Evolutionary conservation across 352 stramenopile species (phyloP).

Genomic region (Phytophthora syringae): DNA sequence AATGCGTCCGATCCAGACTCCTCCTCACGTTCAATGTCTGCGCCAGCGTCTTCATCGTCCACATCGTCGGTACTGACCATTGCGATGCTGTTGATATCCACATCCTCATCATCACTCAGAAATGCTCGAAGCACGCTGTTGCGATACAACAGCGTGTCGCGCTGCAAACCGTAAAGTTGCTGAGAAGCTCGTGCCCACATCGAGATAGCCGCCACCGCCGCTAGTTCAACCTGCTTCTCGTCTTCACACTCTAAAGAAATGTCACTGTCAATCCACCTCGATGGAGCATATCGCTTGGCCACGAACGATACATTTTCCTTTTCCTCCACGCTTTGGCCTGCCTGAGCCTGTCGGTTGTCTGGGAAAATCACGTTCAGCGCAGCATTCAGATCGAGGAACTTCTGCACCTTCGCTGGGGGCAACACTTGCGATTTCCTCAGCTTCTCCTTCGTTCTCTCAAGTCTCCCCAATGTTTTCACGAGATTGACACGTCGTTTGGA

Average conservation of each 20-base stretch:
- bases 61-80: background rate
- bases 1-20: constrained; percentile 13
- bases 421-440: constrained; percentile 50
- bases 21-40: constrained; percentile 6
- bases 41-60: constrained; percentile 8
- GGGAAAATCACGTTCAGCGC: constrained; percentile 42
- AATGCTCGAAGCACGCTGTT: constrained; percentile 37
- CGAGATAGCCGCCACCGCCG: constrained; percentile 27
- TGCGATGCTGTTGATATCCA: constrained; percentile 5
- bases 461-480: constrained; percentile 51
- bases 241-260: constrained; percentile 16
- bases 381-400: constrained; percentile 31
- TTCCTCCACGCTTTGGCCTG: constrained; percentile 3
- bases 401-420: constrained; percentile 33
- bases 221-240: constrained; percentile 17
- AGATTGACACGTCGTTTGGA: constrained; percentile 47
- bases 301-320: constrained; percentile 4
- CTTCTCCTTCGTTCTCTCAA: constrained; percentile 60
- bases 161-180: constrained; percentile 31
- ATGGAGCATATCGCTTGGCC: constrained; percentile 22
- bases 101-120: constrained; percentile 16
- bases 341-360: constrained; percentile 8
- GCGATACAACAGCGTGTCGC: constrained; percentile 38
- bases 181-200: constrained; percentile 49
- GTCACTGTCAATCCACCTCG: constrained; percentile 10